Percentiles rank a stretch among this genome's conserved stretches.
Conservation (phyloP, 2,329 filamentous ascomycete species). For the Reticulascus tulasneorum region DNA sequence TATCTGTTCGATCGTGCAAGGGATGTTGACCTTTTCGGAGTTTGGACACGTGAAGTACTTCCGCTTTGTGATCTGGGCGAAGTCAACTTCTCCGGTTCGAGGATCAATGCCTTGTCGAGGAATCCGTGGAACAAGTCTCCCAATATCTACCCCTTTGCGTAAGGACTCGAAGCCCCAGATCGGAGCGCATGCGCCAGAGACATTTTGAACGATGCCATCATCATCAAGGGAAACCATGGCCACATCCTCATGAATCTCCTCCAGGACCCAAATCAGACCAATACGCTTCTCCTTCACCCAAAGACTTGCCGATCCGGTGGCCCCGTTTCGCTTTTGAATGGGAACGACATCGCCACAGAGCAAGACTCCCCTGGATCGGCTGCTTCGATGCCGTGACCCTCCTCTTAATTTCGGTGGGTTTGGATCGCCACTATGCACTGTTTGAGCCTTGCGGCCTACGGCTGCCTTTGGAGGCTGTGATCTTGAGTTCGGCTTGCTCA, state of each 20-base stretch:
- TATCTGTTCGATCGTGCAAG: constrained; percentile 74
- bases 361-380: constrained; percentile 81
- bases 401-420: constrained; percentile 51
- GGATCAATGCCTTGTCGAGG: constrained; percentile 71
- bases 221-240: constrained; percentile 74
- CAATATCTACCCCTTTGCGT: constrained; percentile 67
- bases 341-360: constrained; percentile 97
- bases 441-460: constrained; percentile 59
- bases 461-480: constrained; percentile 49
- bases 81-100: constrained; percentile 70
- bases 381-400: constrained; percentile 60
- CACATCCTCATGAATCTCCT: constrained; percentile 95
- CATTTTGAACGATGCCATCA: constrained; percentile 66
- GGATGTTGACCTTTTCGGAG: constrained; percentile 73
- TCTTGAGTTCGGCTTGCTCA: constrained; percentile 73
- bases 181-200: constrained; percentile 71
- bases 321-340: constrained; percentile 91
- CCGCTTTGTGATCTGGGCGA: constrained; percentile 66
- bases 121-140: constrained; percentile 74
- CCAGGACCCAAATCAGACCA: constrained; percentile 93
- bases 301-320: constrained; percentile 85
- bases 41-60: constrained; percentile 85
- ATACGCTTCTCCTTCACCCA: constrained; percentile 98
- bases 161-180: constrained; percentile 79
- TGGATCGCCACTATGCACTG: constrained; percentile 54